Conservation (phyloP, 768 basidiomycete species). For the Tulasnella sp. region DNA sequence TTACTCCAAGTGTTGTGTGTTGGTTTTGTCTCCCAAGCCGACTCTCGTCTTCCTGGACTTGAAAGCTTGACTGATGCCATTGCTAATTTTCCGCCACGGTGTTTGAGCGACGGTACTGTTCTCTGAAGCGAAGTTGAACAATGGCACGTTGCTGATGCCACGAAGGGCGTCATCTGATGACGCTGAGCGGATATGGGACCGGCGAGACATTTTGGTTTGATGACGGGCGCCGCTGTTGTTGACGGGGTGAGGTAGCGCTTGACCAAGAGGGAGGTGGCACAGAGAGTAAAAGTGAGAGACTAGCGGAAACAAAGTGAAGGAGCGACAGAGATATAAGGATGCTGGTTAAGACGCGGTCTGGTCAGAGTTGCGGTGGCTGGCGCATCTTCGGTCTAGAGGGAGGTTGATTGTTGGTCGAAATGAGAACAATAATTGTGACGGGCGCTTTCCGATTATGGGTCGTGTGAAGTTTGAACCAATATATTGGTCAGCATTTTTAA, state of each 20-base stretch:
- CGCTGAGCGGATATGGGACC: not conserved
- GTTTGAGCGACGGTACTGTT: constrained; percentile 10
- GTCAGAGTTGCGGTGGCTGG: not conserved
- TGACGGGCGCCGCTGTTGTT: not conserved
- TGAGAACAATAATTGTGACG: not conserved
- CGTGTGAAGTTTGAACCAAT: no score
- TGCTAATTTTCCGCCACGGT: constrained; percentile 21
- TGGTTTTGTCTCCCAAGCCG: not conserved
- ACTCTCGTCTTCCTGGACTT: not conserved
- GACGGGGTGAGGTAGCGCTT: not conserved
- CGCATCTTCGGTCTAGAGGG: not conserved
- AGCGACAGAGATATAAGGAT: not conserved
- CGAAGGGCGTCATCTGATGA: not conserved
- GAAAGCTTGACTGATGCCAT: constrained; percentile 13
- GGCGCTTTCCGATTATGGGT: not conserved
- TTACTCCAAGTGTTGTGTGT: not conserved
- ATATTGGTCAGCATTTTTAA: no score
- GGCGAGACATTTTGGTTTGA: not conserved
- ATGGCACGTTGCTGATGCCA: not conserved
- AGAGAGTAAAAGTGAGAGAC: not conserved
- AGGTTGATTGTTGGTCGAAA: not conserved
- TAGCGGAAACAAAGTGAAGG: not conserved
- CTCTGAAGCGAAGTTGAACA: not conserved
- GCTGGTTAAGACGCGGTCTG: not conserved
- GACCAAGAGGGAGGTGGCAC: not conserved